Conservation (phyloP, 2,329 filamentous ascomycete species). For the Fonsecaea nubica region DNA sequence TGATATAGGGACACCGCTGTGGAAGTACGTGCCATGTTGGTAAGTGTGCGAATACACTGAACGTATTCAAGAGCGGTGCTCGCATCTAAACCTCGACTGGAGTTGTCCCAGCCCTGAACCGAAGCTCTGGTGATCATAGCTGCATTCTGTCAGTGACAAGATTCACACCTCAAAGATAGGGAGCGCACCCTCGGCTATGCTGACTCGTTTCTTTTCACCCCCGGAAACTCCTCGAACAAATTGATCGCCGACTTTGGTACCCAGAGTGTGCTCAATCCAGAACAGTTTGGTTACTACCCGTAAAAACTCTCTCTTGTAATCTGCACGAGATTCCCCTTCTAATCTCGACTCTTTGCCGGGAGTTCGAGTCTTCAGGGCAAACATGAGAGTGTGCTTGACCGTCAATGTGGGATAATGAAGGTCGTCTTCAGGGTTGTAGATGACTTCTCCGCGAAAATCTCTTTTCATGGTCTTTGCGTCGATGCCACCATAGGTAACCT, state of each 20-base stretch:
- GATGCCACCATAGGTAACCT: slow-evolving; percentile 63
- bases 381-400: slow-evolving; percentile 74
- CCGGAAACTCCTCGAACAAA: slow-evolving; percentile 74
- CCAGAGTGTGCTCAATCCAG: slow-evolving; percentile 72
- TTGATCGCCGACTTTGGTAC: slow-evolving; percentile 77
- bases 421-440: slow-evolving; percentile 81
- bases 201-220: slow-evolving; percentile 76
- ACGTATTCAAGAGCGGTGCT: slow-evolving; percentile 77
- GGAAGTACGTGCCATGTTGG: slow-evolving; percentile 68
- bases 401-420: slow-evolving; percentile 79
- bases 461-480: slow-evolving; percentile 59
- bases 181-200: slow-evolving; percentile 29
- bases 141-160: slow-evolving; percentile 68
- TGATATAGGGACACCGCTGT: slow-evolving; percentile 75
- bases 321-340: slow-evolving; percentile 65
- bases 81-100: slow-evolving; percentile 74
- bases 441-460: slow-evolving; percentile 55
- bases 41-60: slow-evolving; percentile 67
- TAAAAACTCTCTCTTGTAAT: slow-evolving; percentile 68
- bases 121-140: slow-evolving; percentile 71
- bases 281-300: slow-evolving; percentile 74
- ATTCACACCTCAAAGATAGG: slow-evolving; percentile 43
- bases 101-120: slow-evolving; percentile 78
- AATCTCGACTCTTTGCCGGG: slow-evolving; percentile 67
- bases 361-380: slow-evolving; percentile 72